Conservation (phyloP, 768 basidiomycete species). For the Russula ochroleuca region DNA sequence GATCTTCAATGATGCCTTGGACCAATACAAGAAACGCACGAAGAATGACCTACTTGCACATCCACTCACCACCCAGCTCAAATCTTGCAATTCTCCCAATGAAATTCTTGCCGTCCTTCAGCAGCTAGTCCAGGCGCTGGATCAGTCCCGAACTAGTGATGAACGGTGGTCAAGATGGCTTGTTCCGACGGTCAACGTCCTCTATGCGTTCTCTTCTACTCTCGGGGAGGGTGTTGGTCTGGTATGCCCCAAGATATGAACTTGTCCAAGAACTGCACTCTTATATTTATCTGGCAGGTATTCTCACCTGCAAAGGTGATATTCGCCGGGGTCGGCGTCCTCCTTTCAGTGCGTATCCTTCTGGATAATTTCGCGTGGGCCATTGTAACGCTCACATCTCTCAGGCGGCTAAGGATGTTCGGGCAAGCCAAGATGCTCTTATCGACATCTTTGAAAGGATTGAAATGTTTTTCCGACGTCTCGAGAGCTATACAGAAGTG, state of each 20-base stretch:
- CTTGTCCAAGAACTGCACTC: not conserved
- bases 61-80: not conserved
- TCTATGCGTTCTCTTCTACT: not conserved
- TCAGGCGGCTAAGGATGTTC: not conserved
- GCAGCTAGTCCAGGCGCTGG: not conserved
- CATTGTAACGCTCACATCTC: not conserved
- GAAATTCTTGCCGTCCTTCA: not conserved
- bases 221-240: not conserved
- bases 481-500: not conserved
- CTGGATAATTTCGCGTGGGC: not conserved
- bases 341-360: not conserved
- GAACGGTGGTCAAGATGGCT: not conserved
- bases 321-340: not conserved
- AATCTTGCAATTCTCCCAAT: not conserved
- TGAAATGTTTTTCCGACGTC: not conserved
- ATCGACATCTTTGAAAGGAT: not conserved
- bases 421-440: not conserved
- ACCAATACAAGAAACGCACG: not conserved
- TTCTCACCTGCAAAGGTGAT: not conserved
- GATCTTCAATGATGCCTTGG: not conserved
- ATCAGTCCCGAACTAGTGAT: not conserved
- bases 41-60: not conserved
- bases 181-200: not conserved
- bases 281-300: not conserved
- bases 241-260: not conserved